These are phyloP conservation scores for Tricholoma furcatifolium DNA, from an alignment of 768 basidiomycete genomes.

Conservation along the genomic window DNA sequence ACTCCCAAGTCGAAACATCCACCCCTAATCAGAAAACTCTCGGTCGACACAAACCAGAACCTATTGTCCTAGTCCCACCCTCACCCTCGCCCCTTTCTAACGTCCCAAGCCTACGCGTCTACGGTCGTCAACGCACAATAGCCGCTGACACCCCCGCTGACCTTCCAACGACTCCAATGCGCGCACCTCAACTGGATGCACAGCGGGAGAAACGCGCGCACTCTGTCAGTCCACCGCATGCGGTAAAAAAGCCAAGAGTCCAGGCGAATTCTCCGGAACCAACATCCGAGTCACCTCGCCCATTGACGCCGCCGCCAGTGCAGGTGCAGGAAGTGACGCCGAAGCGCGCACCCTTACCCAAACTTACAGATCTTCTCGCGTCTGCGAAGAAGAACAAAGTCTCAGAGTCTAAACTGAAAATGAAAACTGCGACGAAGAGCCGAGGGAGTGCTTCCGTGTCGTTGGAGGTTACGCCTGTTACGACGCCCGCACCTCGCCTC, in stretches of 20 bases:
- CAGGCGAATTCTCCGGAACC: background rate
- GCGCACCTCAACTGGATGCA: background rate
- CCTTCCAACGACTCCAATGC: constrained; percentile 14
- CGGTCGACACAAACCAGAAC: constrained; percentile 39
- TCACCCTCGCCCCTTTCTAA: constrained; percentile 24
- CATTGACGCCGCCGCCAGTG: constrained; percentile 20
- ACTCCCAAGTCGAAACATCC: constrained; percentile 50
- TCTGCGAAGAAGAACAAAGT: constrained; percentile 36
- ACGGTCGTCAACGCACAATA: constrained; percentile 14
- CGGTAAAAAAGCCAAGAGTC: constrained; percentile 16
- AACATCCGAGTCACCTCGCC: constrained; percentile 16
- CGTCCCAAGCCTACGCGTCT: constrained; percentile 23
- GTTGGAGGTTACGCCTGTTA: background rate
- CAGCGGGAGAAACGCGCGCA: constrained; percentile 15
- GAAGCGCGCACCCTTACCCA: constrained; percentile 30
- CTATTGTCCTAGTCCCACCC: constrained; percentile 32
- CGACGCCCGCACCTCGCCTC: background rate
- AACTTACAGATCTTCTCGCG: constrained; percentile 43
- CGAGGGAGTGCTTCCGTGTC: background rate
- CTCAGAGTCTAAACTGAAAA: constrained; percentile 20
- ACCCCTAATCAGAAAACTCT: constrained; percentile 38
- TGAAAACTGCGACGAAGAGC: background rate
- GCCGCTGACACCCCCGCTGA: constrained; percentile 9
- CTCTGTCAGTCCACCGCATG: constrained; percentile 14
- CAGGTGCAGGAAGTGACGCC: constrained; percentile 25